A percentile compares a stretch with the other conserved stretches of the same genome.
phyloP scores from a whole-genome alignment of 1,284 basidiomycete species.

The Moesziomyces sp. region DNA sequence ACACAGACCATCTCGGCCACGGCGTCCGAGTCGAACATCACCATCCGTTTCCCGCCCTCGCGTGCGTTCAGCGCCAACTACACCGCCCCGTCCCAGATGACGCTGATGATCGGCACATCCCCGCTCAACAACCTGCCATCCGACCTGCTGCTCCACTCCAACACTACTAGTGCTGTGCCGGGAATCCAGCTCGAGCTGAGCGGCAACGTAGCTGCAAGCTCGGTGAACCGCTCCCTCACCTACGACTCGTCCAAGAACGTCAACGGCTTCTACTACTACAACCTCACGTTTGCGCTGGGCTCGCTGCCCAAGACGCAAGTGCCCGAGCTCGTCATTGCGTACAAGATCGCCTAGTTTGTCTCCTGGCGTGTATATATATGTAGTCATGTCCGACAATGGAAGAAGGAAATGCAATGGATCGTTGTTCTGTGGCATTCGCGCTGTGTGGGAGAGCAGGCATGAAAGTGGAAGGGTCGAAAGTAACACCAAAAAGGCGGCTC shows the following conservation, averaged over 20 bases:
- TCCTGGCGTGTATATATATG: no score
- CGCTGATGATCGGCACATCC: conserved; percentile 21
- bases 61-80: conserved; percentile 35
- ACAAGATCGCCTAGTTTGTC: conserved; percentile 12
- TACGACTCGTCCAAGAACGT: conserved; percentile 31
- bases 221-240: conserved; percentile 20
- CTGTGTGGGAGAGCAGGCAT: no score
- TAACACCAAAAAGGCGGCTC: not conserved
- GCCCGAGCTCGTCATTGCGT: conserved; percentile 32
- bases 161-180: conserved; percentile 19
- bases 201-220: conserved; percentile 24
- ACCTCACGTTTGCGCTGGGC: conserved; percentile 36
- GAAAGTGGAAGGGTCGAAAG: not conserved
- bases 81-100: conserved; percentile 30
- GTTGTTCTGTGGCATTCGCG: no score
- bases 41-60: conserved; percentile 29
- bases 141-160: conserved; percentile 29
- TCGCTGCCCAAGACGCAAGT: conserved; percentile 21
- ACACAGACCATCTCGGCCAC: conserved; percentile 23
- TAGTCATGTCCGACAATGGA: not conserved
- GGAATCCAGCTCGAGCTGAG: conserved; percentile 18
- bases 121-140: conserved; percentile 17
- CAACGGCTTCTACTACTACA: conserved; percentile 38
- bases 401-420: not conserved
- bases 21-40: conserved; percentile 28